Percentiles rank a stretch among this genome's conserved stretches.
These are phyloP conservation scores for Salicornia ramosissima DNA, from an alignment of 148 eudicot species.

Conservation along the genomic window DNA sequence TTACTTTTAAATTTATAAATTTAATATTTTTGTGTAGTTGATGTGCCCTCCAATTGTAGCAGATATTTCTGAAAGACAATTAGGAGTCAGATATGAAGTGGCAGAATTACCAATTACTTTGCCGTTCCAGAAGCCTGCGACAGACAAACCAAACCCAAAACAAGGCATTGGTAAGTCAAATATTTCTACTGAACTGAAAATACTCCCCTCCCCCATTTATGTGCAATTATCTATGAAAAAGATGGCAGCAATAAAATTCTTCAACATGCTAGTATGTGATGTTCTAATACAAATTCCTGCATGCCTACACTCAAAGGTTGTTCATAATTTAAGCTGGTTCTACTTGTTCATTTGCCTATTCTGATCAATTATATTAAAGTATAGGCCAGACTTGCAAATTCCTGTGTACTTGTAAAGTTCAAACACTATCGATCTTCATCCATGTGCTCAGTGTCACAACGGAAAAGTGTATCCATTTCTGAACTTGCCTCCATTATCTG, in stretches of 20 bases:
- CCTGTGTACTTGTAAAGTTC: not conserved
- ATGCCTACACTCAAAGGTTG: not conserved
- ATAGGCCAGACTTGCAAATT: not conserved
- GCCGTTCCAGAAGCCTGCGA: constrained; percentile 85
- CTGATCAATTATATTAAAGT: not conserved
- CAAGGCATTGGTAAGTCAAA: constrained; percentile 83
- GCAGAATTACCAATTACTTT: constrained; percentile 72
- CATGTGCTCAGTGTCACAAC: not conserved
- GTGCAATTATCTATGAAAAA: not conserved
- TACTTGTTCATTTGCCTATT: not conserved
- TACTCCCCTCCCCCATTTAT: not conserved
- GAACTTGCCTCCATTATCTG: not conserved
- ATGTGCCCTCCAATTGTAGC: constrained; percentile 27
- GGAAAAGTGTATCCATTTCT: not conserved
- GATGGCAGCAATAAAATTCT: not conserved
- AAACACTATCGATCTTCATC: not conserved
- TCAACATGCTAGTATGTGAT: not conserved
- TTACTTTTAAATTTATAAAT: not conserved
- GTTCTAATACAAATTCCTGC: not conserved
- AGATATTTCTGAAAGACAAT: constrained; percentile 50
- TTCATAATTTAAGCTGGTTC: not conserved
- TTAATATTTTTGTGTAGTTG: not conserved
- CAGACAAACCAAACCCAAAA: constrained; percentile 91
- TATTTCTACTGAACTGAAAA: constrained; percentile 1
- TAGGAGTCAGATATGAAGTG: constrained; percentile 76